Percentiles rank a stretch among this genome's conserved stretches.
phyloP scores from a whole-genome alignment of 208 protist species.

The Angomonas ambiguus region DNA sequence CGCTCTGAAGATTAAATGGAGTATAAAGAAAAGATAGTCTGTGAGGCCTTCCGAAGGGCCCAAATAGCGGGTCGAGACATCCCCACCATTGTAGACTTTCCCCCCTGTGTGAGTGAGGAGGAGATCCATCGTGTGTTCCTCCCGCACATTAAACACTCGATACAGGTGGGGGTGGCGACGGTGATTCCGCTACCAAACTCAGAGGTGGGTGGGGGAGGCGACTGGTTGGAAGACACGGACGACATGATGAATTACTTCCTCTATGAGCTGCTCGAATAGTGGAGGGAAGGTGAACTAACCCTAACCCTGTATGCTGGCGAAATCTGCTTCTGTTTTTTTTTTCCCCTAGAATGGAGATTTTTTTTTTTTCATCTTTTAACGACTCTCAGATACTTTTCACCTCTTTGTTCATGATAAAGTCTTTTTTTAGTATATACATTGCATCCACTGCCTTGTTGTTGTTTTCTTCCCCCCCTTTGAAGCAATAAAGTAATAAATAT shows the following conservation, averaged over 20 bases:
- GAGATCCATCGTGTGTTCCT: conserved; percentile 43
- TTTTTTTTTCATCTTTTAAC: conserved; percentile 17
- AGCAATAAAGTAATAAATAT: too few species aligned
- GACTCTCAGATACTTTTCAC: too few species aligned
- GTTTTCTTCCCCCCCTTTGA: too few species aligned
- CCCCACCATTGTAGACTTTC: conserved; percentile 52
- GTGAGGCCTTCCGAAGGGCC: conserved; percentile 65
- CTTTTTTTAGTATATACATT: too few species aligned
- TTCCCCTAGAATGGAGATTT: not conserved
- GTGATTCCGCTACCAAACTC: not conserved
- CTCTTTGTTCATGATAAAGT: too few species aligned
- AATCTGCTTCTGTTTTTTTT: not conserved
- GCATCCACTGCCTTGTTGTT: too few species aligned
- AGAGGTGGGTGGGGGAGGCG: not conserved
- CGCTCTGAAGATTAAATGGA: not conserved
- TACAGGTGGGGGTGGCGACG: not conserved
- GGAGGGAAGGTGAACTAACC: too few species aligned
- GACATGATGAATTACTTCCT: not conserved
- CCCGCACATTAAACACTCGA: conserved; percentile 21
- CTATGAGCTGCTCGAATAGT: not conserved
- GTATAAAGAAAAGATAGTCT: not conserved
- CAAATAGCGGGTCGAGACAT: conserved; percentile 52
- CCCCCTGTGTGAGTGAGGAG: conserved; percentile 28
- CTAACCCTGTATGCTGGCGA: too few species aligned
- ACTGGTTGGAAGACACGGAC: not conserved